Evolutionary conservation across 208 protist genomes (phyloP).

Genomic region (Spongospora subterranea): DNA sequence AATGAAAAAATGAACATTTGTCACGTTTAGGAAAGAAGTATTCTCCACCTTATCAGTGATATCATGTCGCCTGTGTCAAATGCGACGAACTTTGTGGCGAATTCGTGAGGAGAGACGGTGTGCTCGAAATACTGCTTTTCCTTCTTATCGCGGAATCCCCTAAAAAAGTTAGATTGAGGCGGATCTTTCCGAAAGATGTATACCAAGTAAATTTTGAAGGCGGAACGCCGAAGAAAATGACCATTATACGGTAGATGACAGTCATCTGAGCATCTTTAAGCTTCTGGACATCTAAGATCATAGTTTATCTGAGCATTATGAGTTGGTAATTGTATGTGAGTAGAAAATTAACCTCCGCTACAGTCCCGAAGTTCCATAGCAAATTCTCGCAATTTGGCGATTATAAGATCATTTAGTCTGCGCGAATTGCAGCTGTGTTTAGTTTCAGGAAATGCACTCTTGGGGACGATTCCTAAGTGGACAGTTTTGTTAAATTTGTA

Average conservation of each 20-base stretch:
- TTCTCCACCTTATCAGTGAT: slow-evolving; percentile 62
- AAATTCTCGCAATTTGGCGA: slow-evolving; percentile 65
- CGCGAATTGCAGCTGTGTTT: slow-evolving; percentile 39
- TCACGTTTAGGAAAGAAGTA: too few species aligned
- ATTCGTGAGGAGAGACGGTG: neutral
- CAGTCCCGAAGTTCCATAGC: slow-evolving; percentile 56
- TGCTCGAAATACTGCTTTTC: slow-evolving; percentile 5
- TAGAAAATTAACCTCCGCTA: neutral
- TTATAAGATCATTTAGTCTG: slow-evolving; percentile 64
- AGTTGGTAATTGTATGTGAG: too few species aligned
- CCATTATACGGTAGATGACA: neutral
- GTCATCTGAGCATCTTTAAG: too few species aligned
- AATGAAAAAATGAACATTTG: too few species aligned
- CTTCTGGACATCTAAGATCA: too few species aligned
- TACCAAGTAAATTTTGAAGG: neutral
- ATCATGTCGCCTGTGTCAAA: slow-evolving; percentile 64
- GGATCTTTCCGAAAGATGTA: neutral
- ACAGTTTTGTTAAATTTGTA: neutral
- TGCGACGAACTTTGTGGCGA: neutral
- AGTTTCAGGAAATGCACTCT: neutral
- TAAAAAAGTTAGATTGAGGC: neutral
- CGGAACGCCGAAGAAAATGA: neutral
- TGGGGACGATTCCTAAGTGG: slow-evolving; percentile 59
- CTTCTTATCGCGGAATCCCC: neutral
- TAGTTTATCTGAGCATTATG: too few species aligned